These are phyloP conservation scores for Huiozyma sinensis DNA, from an alignment of 805 yeast species.

Conservation along the genomic window DNA sequence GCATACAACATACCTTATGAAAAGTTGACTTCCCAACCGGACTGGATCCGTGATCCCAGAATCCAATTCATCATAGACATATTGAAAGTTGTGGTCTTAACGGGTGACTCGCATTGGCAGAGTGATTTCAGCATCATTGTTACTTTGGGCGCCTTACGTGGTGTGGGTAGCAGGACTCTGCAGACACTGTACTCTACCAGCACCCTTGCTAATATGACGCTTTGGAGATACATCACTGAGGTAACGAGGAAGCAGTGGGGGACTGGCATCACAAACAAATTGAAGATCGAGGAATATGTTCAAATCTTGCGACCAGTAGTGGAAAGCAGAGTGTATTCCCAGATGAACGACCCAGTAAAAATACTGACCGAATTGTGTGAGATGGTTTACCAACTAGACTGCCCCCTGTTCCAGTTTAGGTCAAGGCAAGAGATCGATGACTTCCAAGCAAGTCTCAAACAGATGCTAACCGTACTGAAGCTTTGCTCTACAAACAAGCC, in stretches of 20 bases:
- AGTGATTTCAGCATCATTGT: constrained; percentile 23
- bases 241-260: constrained; percentile 11
- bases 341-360: constrained; percentile 25
- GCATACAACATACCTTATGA: constrained; percentile 33
- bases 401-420: constrained; percentile 14
- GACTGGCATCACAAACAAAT: constrained; percentile 10
- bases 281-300: constrained; percentile 22
- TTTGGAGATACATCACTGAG: constrained; percentile 19
- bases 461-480: constrained; percentile 30
- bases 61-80: constrained; percentile 37
- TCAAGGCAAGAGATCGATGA: constrained; percentile 13
- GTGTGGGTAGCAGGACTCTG: constrained; percentile 16
- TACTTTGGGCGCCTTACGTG: constrained; percentile 17
- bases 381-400: constrained; percentile 28
- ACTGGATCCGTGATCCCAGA: constrained; percentile 38
- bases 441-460: constrained; percentile 23
- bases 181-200: constrained; percentile 14
- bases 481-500: constrained; percentile 20
- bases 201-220: constrained; percentile 6
- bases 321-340: neutral
- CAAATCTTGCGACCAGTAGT: constrained; percentile 8
- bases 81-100: constrained; percentile 29
- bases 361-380: constrained; percentile 28
- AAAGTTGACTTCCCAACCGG: constrained; percentile 37
- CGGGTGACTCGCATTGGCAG: constrained; percentile 5